A percentile compares a stretch with the other conserved stretches of the same genome.
Conservation (phyloP, 495 filamentous ascomycete genomes). For the Pyrenula massariospora region DNA sequence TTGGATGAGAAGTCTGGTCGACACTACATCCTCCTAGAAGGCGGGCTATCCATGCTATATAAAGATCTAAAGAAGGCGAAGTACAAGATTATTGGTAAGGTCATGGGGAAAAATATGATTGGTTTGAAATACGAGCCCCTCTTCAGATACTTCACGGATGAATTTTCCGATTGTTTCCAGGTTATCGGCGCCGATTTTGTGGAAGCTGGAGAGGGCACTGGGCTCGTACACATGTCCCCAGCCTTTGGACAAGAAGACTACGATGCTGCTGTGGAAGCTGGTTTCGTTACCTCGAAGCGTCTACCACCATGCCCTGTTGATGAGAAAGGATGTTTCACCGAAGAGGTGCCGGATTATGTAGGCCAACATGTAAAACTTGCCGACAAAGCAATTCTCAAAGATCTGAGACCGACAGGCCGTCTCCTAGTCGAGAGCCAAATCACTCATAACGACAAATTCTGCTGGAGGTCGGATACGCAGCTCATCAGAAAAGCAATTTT, state of each 20-base stretch:
- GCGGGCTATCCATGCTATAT: constrained; percentile 76
- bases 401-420: constrained; percentile 69
- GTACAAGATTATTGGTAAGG: constrained; percentile 70
- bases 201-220: constrained; percentile 83
- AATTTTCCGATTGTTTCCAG: constrained; percentile 82
- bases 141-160: constrained; percentile 87
- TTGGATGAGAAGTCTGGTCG: constrained; percentile 68
- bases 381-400: constrained; percentile 88
- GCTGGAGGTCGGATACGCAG: constrained; percentile 89
- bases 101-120: constrained; percentile 78
- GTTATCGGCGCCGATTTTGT: constrained; percentile 85
- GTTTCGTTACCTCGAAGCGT: constrained; percentile 65
- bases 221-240: constrained; percentile 90
- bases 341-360: constrained; percentile 69
- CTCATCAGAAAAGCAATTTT: constrained; percentile 91
- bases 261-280: constrained; percentile 62
- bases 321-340: constrained; percentile 68
- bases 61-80: constrained; percentile 98
- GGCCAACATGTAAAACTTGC: constrained; percentile 91
- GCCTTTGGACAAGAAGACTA: constrained; percentile 98
- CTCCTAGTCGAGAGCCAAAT: constrained; percentile 82
- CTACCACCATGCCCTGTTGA: constrained; percentile 85
- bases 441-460: constrained; percentile 91
- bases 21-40: constrained; percentile 81
- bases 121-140: constrained; percentile 89